Conservation (phyloP, 768 basidiomycete genomes). For the Mycena chlorophos region DNA sequence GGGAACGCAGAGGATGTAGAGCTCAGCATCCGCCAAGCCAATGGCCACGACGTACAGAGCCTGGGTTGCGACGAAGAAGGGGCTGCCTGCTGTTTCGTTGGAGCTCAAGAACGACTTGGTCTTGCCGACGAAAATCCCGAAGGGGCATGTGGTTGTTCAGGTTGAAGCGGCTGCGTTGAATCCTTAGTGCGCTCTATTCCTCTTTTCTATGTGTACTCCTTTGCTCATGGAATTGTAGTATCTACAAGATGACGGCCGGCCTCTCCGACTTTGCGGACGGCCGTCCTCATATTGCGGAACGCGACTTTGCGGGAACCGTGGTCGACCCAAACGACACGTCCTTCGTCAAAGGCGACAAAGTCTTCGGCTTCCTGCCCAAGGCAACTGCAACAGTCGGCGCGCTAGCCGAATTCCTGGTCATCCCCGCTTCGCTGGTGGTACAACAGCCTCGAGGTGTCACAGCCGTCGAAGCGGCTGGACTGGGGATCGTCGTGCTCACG, state of each 20-base stretch:
- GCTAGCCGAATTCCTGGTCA: constrained; percentile 54
- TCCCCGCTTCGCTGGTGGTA: constrained; percentile 44
- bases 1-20: no score
- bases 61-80: constrained; percentile 7
- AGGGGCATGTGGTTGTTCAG: constrained; percentile 50
- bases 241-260: constrained; percentile 56
- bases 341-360: constrained; percentile 59
- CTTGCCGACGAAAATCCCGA: constrained; percentile 28
- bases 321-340: constrained; percentile 53
- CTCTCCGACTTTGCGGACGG: constrained; percentile 47
- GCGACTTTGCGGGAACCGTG: constrained; percentile 65
- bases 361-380: constrained; percentile 56
- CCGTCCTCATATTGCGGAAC: constrained; percentile 56
- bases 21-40: no score
- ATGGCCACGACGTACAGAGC: constrained; percentile 16
- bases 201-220: background rate
- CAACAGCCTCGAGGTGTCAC: constrained; percentile 51
- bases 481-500: constrained; percentile 57
- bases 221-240: constrained; percentile 37
- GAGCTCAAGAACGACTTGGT: constrained; percentile 22
- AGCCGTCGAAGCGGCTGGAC: constrained; percentile 58
- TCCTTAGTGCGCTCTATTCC: constrained; percentile 52
- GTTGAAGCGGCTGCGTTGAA: constrained; percentile 63
- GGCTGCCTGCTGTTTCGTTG: constrained; percentile 3
- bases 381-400: constrained; percentile 55